Evolutionary conservation across 2,329 filamentous ascomycete genomes (phyloP), one percentile per base, ranked within the genome.

Genomic region (Celoporthe dispersa): DNA sequence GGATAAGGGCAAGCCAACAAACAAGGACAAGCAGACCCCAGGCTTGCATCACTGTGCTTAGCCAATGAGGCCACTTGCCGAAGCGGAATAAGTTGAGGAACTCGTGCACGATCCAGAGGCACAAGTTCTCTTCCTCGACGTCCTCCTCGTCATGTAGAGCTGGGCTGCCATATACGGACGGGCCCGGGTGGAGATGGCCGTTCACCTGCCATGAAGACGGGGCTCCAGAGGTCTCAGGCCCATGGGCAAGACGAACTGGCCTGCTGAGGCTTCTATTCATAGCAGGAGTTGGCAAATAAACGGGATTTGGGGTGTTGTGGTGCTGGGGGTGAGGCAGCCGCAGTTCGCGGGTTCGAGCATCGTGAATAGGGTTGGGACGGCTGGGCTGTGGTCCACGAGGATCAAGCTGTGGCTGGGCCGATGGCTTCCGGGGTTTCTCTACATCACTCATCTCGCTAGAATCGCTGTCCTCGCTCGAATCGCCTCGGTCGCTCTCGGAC

Each of bases 1-100:
- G 28, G 19, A 71, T 59, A 25, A 71, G 66, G n/a, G 60, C 39
- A 12, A 57, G 4, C 60, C 61, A 64, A 19, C 55, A 53, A 28
- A 68, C n/a, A 25, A 68, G 9, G 14, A 44, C n/a, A 12, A 70
- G 35, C 16, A 71, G 19, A 4, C 61, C 70, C 60, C 64, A 71
- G 5, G 66, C 3, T 57, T 68, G 68, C 22, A 71, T n/a, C 3
- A 35, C 12, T 12, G n/a, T 64, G 9, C 35, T 14, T 16, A 71
- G 53, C 64, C 55, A 65, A 28, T 9, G 33, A 48, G 68, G 67
- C 64, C 67, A 67, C 22, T 39, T 62, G 5, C 48, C 37, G 25
- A 69, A 16, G 22, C 28, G 31, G 19, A 66, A 39, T 22, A 35
- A 1, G 31, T 44, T 14, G 25, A 63, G 37, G 19, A 63, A 63